Base-by-base conservation (phyloP, 2,329 filamentous ascomycete genomes). In the Clonostachys solani region DNA sequence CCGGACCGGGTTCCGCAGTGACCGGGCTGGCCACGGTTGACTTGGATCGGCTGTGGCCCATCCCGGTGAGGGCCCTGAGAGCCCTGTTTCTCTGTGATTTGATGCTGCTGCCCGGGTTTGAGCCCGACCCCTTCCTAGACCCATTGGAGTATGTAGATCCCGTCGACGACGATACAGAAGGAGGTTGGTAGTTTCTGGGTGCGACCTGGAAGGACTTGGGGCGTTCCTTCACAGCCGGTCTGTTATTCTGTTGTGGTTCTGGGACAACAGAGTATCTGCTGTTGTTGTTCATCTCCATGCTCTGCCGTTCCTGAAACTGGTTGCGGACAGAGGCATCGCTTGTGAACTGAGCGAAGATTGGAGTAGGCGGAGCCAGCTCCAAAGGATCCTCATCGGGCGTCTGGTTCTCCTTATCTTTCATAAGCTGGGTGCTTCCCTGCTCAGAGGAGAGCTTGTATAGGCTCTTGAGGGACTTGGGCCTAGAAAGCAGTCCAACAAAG, bases 381-480 rank as follows among this genome's bases (percentile, higher is more conserved):
- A 46, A 49, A 6, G 50, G 52, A 23, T 60, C 60, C 36, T 12
- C 36, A 18, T 59, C 56, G 2, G 88, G 89, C 33, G 80, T 84
- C 46, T 77, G 78, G 62, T 96, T 96, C 66, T 96, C 91, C 67
- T 95, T 95, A 63, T 92, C 85, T 57, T 80, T 85, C 29, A 65
- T 66, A 38, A 68, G 64, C 37, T 71, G 73, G 9, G 23, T 10
- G 19, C 72, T 65, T 46, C 75, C 72, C 7, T 81, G 78, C 12
- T 81, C 78, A 34, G 68, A 68, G 46, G 77, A 71, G 42, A 73
- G 59, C 49, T 74, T 76, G 51, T 81, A 78, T 19, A 86, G 67
- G 53, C 81, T 85, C 59, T 84, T 89, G 46, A 84, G 76, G 10
- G 89, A 90, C 62, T 86, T 90, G 49, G 84, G 82, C 48, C 86